A percentile compares a stretch with the other conserved stretches of the same genome.
Conservation (phyloP, 2,329 filamentous ascomycete genomes). For the Trichoderma breve region DNA sequence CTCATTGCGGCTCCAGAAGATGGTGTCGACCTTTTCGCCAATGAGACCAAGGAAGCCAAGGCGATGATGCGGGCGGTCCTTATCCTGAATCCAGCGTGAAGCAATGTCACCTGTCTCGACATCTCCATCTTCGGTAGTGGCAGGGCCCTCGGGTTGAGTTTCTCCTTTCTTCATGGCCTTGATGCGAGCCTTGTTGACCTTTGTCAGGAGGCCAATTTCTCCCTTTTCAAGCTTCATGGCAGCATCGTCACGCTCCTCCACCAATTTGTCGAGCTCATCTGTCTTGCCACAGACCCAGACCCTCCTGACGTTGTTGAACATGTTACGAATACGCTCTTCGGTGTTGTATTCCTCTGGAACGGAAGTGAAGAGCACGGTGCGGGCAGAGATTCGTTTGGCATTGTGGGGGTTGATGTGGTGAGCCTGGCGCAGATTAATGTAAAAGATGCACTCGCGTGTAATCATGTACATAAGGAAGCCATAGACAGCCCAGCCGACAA, state of each 20-base stretch:
- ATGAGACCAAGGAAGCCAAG: constrained; percentile 61
- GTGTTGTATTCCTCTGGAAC: constrained; percentile 76
- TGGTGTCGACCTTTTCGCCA: constrained; percentile 74
- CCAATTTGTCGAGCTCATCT: constrained; percentile 70
- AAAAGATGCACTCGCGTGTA: constrained; percentile 86
- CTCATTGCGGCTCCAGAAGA: constrained; percentile 72
- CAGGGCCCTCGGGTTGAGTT: constrained; percentile 30
- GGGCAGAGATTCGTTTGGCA: constrained; percentile 78
- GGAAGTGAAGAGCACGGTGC: constrained; percentile 88
- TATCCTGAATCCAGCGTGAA: constrained; percentile 63
- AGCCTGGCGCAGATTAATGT: constrained; percentile 89
- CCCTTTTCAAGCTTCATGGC: constrained; percentile 79
- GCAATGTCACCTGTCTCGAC: constrained; percentile 62
- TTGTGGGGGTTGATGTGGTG: constrained; percentile 86
- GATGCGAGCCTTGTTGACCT: constrained; percentile 42
- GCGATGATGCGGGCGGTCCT: constrained; percentile 69
- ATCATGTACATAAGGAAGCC: constrained; percentile 86
- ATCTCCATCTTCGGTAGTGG: constrained; percentile 29
- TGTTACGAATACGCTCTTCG: constrained; percentile 66
- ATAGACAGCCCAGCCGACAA: constrained; percentile 80
- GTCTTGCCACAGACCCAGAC: constrained; percentile 81
- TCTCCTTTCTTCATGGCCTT: constrained; percentile 36
- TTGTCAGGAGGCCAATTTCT: constrained; percentile 76
- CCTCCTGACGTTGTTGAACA: constrained; percentile 78
- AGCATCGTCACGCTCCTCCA: constrained; percentile 71